Percentiles rank a stretch among this genome's conserved stretches.
Conservation (phyloP, 2,329 filamentous ascomycete species). For the Pseudogymnoascus verrucosus region DNA sequence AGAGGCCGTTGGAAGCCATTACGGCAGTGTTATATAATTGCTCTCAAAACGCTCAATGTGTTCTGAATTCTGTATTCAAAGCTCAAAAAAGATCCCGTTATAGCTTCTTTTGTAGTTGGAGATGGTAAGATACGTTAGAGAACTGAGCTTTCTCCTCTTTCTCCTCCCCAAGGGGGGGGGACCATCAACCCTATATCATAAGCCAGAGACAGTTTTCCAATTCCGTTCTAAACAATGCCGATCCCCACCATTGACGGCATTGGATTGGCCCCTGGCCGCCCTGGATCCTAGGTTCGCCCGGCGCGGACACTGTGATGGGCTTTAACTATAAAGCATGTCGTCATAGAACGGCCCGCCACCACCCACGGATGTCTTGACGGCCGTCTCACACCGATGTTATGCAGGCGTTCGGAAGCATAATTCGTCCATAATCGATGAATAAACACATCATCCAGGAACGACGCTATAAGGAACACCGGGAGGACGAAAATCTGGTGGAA, state of each 20-base stretch:
- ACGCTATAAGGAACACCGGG: neutral
- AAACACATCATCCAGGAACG: neutral
- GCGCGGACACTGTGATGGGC: neutral
- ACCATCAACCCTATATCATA: slow-evolving; percentile 2
- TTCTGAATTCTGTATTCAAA: neutral
- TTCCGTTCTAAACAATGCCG: neutral
- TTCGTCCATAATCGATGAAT: slow-evolving; percentile 5
- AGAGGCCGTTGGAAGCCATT: neutral
- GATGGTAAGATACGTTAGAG: neutral
- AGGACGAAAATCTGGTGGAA: neutral
- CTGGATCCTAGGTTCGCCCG: neutral
- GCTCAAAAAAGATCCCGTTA: neutral
- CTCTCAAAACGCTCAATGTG: neutral
- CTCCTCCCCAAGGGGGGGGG: neutral
- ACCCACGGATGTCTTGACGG: slow-evolving; percentile 1
- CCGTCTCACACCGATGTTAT: neutral
- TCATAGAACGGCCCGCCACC: slow-evolving; percentile 1
- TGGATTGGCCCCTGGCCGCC: neutral
- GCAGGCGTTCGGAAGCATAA: neutral
- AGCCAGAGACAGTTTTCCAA: slow-evolving; percentile 2
- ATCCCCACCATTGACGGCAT: slow-evolving; percentile 1
- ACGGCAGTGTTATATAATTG: neutral
- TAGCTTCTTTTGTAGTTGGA: neutral
- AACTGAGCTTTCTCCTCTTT: neutral
- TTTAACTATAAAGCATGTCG: slow-evolving; percentile 1